Percentiles rank a stretch among this genome's conserved stretches.
phyloP scores from a whole-genome alignment of 1,284 basidiomycete genomes.

The Crucibulum cyathiforme region DNA sequence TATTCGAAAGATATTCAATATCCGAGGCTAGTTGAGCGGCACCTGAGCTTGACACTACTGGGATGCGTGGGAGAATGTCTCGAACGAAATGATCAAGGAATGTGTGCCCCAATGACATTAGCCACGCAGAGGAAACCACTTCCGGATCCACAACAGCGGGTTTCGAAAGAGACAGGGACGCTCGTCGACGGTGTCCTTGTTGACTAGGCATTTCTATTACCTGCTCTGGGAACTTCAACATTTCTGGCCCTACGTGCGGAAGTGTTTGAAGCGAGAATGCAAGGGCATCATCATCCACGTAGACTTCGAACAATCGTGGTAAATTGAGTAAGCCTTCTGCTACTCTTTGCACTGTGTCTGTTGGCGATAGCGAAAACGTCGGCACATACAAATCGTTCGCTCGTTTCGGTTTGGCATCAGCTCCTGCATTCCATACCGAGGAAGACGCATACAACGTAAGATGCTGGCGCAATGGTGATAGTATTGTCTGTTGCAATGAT shows the following conservation, averaged over 20 bases:
- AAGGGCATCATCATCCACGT: constrained; percentile 91
- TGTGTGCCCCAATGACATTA: constrained; percentile 84
- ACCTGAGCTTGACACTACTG: constrained; percentile 66
- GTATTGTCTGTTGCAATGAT: constrained; percentile 81
- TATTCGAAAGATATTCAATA: constrained; percentile 88
- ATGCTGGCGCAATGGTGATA: constrained; percentile 83
- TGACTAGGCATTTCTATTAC: constrained; percentile 31
- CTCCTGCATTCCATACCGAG: constrained; percentile 68
- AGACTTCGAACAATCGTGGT: constrained; percentile 92
- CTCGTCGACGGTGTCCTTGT: constrained; percentile 38
- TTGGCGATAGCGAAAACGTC: constrained; percentile 92
- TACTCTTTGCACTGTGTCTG: constrained; percentile 85
- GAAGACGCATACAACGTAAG: constrained; percentile 76
- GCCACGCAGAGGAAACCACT: constrained; percentile 86
- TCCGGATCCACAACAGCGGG: constrained; percentile 64
- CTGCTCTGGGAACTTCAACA: constrained; percentile 57
- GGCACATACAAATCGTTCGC: constrained; percentile 82
- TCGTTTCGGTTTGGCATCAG: constrained; percentile 50
- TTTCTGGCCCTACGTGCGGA: constrained; percentile 65
- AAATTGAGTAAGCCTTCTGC: constrained; percentile 94
- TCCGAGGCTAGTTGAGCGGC: constrained; percentile 88
- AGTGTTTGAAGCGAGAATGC: constrained; percentile 87
- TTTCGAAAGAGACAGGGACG: constrained; percentile 42
- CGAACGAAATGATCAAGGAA: constrained; percentile 77
- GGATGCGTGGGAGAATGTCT: constrained; percentile 68